phyloP scores from a whole-genome alignment of 768 basidiomycete genomes.

The Glaciozyma antarctica region DNA sequence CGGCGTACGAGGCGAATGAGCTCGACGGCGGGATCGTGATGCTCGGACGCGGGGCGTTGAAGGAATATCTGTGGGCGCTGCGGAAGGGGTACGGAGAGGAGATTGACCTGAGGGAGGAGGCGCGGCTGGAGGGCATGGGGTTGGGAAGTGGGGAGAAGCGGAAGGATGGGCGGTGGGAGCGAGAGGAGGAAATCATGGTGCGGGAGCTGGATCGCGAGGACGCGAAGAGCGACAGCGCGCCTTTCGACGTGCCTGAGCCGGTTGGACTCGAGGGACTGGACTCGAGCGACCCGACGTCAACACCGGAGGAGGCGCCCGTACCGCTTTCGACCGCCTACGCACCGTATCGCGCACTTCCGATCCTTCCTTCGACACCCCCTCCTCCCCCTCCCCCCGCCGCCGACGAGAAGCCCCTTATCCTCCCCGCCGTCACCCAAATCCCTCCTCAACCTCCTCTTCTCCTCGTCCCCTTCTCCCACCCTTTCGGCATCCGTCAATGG shows the following conservation, averaged over 20 bases:
- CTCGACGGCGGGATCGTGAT: conserved; percentile 68
- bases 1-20: conserved; percentile 46
- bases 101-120: conserved; percentile 58
- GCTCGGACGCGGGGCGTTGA: conserved; percentile 79
- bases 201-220: conserved; percentile 51
- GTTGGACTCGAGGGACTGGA: conserved; percentile 36
- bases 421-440: conserved; percentile 50
- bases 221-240: conserved; percentile 34
- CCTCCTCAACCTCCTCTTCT: conserved; percentile 66
- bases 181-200: conserved; percentile 67
- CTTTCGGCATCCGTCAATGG: conserved; percentile 34
- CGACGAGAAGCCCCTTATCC: conserved; percentile 39
- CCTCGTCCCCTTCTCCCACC: conserved; percentile 39
- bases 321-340: conserved; percentile 34
- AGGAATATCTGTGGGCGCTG: conserved; percentile 87
- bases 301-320: conserved; percentile 44
- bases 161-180: conserved; percentile 56
- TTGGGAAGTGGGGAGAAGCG: conserved; percentile 43
- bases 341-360: conserved; percentile 31
- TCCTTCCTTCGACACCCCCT: conserved; percentile 18
- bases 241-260: conserved; percentile 28
- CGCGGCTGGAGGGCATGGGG: conserved; percentile 41
- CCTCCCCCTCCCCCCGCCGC: conserved; percentile 26
- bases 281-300: conserved; percentile 35
- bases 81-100: conserved; percentile 55